Conservation (phyloP, 2,329 filamentous ascomycete genomes). For the Colletotrichum noveboracense region DNA sequence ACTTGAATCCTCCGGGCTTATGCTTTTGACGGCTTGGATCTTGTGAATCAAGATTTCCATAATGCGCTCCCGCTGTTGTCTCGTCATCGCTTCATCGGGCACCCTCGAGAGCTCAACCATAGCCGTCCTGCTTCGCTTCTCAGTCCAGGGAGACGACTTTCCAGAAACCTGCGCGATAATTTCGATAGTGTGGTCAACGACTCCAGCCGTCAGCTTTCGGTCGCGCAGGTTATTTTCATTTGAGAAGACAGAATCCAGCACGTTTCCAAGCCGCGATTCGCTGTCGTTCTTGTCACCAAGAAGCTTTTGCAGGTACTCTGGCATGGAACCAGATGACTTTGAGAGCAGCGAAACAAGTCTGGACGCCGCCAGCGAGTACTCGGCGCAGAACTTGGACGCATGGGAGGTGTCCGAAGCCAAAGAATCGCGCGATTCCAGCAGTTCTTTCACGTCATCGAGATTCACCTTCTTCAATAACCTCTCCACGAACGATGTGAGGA, state of each 20-base stretch:
- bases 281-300: not conserved
- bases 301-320: conserved; percentile 4
- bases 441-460: not conserved
- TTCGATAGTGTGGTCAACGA: conserved; percentile 36
- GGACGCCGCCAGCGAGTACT: conserved; percentile 12
- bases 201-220: conserved; percentile 32
- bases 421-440: not conserved
- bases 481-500: conserved; percentile 37
- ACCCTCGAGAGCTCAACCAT: conserved; percentile 32
- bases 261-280: conserved; percentile 16
- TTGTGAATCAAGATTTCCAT: conserved; percentile 37
- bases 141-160: conserved; percentile 8
- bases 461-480: conserved; percentile 29
- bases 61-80: conserved; percentile 47
- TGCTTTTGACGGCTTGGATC: conserved; percentile 27
- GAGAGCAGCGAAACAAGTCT: conserved; percentile 13
- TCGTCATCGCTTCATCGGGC: conserved; percentile 44
- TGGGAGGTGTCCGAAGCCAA: not conserved
- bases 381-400: conserved; percentile 3
- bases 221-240: conserved; percentile 45
- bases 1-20: conserved; percentile 36
- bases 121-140: not conserved
- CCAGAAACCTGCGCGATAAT: conserved; percentile 26
- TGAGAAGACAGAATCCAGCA: conserved; percentile 35
- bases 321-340: not conserved